Conservation (phyloP, 78 protist genomes). For the Monosiga brevicollis region DNA sequence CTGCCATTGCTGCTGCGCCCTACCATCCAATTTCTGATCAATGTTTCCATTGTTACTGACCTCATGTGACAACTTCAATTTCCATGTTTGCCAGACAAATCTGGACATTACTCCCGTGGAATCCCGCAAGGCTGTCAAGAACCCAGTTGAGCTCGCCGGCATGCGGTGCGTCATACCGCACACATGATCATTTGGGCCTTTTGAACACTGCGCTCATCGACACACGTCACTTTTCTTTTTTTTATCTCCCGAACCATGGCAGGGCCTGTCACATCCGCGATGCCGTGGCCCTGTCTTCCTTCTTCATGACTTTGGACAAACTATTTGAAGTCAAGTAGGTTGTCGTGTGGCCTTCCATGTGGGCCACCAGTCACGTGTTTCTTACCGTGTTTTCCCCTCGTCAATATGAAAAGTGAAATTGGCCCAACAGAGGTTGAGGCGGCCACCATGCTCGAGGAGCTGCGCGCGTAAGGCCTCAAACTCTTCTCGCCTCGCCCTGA, state of each 20-base stretch:
- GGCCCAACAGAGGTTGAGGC: neutral
- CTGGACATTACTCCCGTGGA: slow-evolving; percentile 24
- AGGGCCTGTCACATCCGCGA: slow-evolving; percentile 54
- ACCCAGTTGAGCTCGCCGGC: slow-evolving; percentile 66
- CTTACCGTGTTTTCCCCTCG: neutral
- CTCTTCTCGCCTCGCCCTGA: neutral
- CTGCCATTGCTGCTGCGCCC: neutral
- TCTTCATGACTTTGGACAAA: neutral
- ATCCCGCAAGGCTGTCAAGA: slow-evolving; percentile 64
- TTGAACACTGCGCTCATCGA: neutral
- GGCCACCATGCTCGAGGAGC: neutral
- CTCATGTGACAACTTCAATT: too few relatives aligned
- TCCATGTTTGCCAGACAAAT: neutral
- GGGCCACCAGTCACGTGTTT: neutral
- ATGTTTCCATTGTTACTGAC: too few relatives aligned
- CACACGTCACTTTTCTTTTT: neutral
- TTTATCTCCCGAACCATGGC: neutral
- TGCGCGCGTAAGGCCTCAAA: neutral
- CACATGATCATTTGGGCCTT: neutral
- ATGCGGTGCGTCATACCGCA: slow-evolving; percentile 12
- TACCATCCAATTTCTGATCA: too few relatives aligned
- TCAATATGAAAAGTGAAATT: neutral
- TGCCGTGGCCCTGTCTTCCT: slow-evolving; percentile 51
- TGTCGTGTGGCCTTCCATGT: neutral
- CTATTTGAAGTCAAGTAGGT: neutral